Base-by-base conservation (phyloP, 2,329 filamentous ascomycete genomes). In the Diaporthe aspalathi region DNA sequence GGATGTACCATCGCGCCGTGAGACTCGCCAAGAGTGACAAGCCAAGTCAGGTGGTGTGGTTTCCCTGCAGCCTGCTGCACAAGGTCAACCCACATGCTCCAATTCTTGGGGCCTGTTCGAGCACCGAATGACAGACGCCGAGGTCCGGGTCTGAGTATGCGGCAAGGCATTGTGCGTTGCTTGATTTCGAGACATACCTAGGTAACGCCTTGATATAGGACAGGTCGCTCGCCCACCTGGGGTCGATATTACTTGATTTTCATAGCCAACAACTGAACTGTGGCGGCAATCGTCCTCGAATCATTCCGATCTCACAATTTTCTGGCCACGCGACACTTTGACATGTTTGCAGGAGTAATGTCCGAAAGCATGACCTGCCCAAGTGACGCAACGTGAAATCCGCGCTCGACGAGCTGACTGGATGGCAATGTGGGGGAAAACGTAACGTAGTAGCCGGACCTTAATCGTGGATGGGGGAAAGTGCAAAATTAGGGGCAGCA, bases 401-500 rank as follows among this genome's bases (percentile, higher is more conserved):
- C 60, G 45, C 45, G 43, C 43, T 63, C n/a, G 24, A 35, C 17
- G 27, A 49, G 35, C 20, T 32, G 29, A 38, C 27, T 65, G 60
- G 60, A 24, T 14, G 29, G 29, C 43, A 24, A 27, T 38, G 60
- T 49, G 60, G 60, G 60, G 60, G 32, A 35, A 17, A 17, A 65
- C 20, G 60, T 65, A 65, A 65, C 60, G 60, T 65, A 65, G 60
- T 50, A 65, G 24, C 24, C 43, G 60, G 43, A 6, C 8, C 14
- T 20, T 35, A 9, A 50, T 50, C 14, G 35, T 38, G 60, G 45
- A 29, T 27, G 60, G 5, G 9, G 29, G 6, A 17, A 29, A 27
- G 29, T 14, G 40, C 22, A 22, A 35, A 49, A 63, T n/a, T 35
- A 43, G 45, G 45, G 45, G 29, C 45, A 45, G 45, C 27, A 20